These are phyloP conservation scores for Primulina tabacum DNA, from an alignment of 257 asterid genomes.

Conservation along the genomic window DNA sequence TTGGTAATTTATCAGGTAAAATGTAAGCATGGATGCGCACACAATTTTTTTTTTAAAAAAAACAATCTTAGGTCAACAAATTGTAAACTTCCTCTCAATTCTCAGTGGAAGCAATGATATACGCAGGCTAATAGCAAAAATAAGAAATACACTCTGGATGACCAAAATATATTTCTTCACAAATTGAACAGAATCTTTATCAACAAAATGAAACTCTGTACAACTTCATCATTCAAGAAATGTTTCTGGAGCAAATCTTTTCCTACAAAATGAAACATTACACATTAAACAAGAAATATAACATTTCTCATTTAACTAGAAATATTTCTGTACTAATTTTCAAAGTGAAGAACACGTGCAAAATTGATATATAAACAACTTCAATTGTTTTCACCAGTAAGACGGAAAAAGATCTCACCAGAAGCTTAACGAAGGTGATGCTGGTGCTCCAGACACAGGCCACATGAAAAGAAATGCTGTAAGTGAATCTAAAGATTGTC, in stretches of 20 bases:
- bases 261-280: conserved; percentile 28
- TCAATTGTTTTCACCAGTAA: conserved; percentile 24
- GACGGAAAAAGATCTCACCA: conserved; percentile 28
- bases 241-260: conserved; percentile 22
- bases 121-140: background rate
- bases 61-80: too few species aligned
- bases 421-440: conserved; percentile 23
- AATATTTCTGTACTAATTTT: too few species aligned
- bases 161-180: background rate
- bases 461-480: conserved; percentile 18
- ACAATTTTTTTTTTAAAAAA: too few species aligned
- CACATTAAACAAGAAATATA: conserved; percentile 4
- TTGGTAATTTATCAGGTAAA: too few species aligned
- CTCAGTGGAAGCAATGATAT: too few species aligned
- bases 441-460: conserved; percentile 21
- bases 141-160: background rate
- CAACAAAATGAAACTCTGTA: conserved; percentile 23
- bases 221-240: conserved; percentile 23
- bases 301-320: too few species aligned
- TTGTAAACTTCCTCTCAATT: too few species aligned
- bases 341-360: too few species aligned
- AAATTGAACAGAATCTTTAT: background rate
- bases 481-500: conserved; percentile 22
- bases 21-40: too few species aligned
- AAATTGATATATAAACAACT: background rate